phyloP scores from a whole-genome alignment of 1,284 basidiomycete species.

The Psilocybe mexicana region DNA sequence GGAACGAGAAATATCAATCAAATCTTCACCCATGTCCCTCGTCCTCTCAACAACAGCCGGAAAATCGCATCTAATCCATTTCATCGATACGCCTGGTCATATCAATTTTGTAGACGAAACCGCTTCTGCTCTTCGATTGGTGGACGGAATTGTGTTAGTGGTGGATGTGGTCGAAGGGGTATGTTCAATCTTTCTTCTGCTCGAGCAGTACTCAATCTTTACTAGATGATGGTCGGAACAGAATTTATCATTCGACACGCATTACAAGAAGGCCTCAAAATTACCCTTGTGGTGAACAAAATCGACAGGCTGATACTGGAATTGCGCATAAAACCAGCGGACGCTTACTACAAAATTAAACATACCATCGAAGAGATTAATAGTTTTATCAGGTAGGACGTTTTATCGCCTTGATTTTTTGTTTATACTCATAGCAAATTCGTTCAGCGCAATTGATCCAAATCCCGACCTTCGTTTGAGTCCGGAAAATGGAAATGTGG shows the following conservation, averaged over 20 bases:
- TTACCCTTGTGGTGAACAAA: constrained; percentile 96
- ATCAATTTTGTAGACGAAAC: constrained; percentile 98
- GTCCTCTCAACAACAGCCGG: constrained; percentile 85
- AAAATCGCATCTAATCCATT: constrained; percentile 92
- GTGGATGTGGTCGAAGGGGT: constrained; percentile 97
- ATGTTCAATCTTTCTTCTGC: constrained; percentile 29
- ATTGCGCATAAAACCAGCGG: constrained; percentile 91
- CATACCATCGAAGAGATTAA: constrained; percentile 99
- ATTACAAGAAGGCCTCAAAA: constrained; percentile 85
- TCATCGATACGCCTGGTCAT: constrained; percentile 98
- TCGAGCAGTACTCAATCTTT: constrained; percentile 8
- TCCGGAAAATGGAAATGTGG: constrained; percentile 95
- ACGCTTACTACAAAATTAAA: constrained; percentile 99
- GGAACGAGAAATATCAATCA: constrained; percentile 91
- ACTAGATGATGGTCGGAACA: constrained; percentile 85
- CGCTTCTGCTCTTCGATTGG: constrained; percentile 82
- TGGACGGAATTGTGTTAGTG: constrained; percentile 93
- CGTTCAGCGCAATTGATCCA: constrained; percentile 76
- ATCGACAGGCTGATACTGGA: constrained; percentile 97
- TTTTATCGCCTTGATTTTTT: background rate
- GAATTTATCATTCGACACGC: constrained; percentile 87
- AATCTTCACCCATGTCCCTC: constrained; percentile 95
- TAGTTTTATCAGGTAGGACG: constrained; percentile 81
- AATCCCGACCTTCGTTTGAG: constrained; percentile 87
- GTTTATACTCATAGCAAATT: background rate